These are phyloP conservation scores for Musa troglodytarum DNA, from an alignment of 176 grass and related monocot species.

Conservation along the genomic window DNA sequence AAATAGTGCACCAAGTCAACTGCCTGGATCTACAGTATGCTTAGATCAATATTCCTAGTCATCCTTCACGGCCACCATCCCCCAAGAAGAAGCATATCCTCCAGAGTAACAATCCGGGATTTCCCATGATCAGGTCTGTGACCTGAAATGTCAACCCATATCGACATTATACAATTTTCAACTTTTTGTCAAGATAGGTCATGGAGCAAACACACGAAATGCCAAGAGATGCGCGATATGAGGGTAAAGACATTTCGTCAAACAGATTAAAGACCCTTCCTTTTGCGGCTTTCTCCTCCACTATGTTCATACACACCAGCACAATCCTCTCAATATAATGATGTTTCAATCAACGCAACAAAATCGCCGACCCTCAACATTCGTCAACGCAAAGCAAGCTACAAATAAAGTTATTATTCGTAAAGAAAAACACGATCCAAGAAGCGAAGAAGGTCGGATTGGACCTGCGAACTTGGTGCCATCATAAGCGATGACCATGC, in stretches of 20 bases:
- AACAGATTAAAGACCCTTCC: slow-evolving; percentile 2
- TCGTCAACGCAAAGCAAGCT: neutral
- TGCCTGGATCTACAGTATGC: neutral
- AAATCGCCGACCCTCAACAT: neutral
- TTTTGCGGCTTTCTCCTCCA: neutral
- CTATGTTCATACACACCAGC: neutral
- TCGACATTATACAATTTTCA: too few relatives aligned
- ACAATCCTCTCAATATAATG: neutral
- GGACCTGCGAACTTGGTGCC: slow-evolving; percentile 83
- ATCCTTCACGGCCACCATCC: too few relatives aligned
- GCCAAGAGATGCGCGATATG: neutral
- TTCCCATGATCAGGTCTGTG: neutral
- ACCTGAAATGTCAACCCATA: too few relatives aligned
- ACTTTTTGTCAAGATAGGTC: too few relatives aligned
- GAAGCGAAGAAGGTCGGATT: neutral
- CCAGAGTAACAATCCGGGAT: neutral
- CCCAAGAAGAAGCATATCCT: neutral
- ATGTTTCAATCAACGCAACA: neutral
- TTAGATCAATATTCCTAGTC: too few relatives aligned
- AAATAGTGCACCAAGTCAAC: neutral
- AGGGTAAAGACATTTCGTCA: neutral
- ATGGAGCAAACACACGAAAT: neutral
- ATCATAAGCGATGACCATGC: slow-evolving; percentile 82
- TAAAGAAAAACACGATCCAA: neutral
- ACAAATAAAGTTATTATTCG: neutral